Conservation (phyloP, 345 rosid genomes). For the Bretschneidera sinensis region DNA sequence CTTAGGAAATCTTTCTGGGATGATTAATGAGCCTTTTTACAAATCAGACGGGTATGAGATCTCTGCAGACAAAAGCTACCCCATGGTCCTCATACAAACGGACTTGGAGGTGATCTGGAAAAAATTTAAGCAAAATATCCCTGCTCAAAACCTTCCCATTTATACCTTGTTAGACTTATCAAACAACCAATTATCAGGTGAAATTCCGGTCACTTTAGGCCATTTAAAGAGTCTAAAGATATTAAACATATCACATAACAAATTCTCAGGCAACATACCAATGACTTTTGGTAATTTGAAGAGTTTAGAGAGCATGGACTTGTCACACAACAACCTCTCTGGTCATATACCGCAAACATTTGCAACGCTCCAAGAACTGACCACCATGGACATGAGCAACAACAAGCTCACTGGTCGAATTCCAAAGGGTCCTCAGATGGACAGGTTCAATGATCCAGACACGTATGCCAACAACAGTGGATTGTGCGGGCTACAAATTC, state of each 20-base stretch:
- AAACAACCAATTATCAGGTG: conserved; percentile 6
- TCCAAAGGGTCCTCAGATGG: conserved; percentile 10
- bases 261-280: conserved; percentile 6
- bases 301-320: conserved; percentile 6
- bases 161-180: conserved; percentile 6
- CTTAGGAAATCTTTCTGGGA: too few relatives aligned
- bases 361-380: neutral
- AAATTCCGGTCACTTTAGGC: conserved; percentile 3
- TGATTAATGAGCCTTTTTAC: too few relatives aligned
- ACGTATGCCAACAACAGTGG: conserved; percentile 11
- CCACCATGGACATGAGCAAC: too few relatives aligned
- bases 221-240: neutral
- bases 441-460: conserved; percentile 7
- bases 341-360: conserved; percentile 8
- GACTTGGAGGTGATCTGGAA: conserved; percentile 11
- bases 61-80: too few relatives aligned
- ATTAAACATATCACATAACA: conserved; percentile 7
- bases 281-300: conserved; percentile 5
- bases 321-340: neutral
- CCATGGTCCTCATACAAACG: too few relatives aligned
- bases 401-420: neutral
- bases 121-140: neutral
- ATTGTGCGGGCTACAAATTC: conserved; percentile 8
- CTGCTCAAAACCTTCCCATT: neutral
- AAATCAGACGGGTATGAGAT: too few relatives aligned